Evolutionary conservation across 441 rosid genomes (phyloP).

Genomic region (Erysimum pusillum): DNA sequence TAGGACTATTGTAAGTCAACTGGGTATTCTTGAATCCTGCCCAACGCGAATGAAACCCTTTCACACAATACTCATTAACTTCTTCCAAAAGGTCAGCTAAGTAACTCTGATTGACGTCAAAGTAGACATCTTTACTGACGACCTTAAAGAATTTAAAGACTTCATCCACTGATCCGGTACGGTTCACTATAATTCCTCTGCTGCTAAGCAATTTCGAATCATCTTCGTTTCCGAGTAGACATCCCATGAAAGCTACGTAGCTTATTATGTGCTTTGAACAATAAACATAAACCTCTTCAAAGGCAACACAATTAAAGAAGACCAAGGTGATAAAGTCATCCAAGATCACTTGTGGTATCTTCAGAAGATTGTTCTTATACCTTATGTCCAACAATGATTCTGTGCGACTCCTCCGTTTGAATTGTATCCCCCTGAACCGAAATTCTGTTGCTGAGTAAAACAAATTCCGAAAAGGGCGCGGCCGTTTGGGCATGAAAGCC

Average conservation of each 20-base stretch:
- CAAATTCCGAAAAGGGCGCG: not conserved
- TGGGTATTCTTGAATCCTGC: constrained; percentile 45
- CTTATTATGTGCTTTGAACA: constrained; percentile 56
- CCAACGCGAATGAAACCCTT: not conserved
- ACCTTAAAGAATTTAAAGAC: constrained; percentile 12
- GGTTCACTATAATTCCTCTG: constrained; percentile 54
- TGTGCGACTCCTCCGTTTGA: constrained; percentile 43
- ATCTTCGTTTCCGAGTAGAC: not conserved
- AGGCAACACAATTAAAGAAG: constrained; percentile 62
- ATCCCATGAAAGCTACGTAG: constrained; percentile 59
- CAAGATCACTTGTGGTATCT: constrained; percentile 52
- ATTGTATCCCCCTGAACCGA: constrained; percentile 3
- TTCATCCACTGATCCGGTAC: constrained; percentile 34
- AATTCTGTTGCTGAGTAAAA: not conserved
- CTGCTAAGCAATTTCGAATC: constrained; percentile 48
- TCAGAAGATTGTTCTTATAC: constrained; percentile 41
- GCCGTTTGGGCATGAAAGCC: not conserved
- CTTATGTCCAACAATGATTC: constrained; percentile 50
- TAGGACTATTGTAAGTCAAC: constrained; percentile 1
- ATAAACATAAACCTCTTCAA: constrained; percentile 61
- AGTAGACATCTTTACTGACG: not conserved
- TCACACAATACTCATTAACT: constrained; percentile 9
- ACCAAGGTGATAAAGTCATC: constrained; percentile 60
- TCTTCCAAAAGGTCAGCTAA: constrained; percentile 12
- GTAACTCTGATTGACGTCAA: constrained; percentile 7